Evolutionary conservation across 2,329 filamentous ascomycete genomes (phyloP), one percentile per base, ranked within the genome.

Genomic region (Atkinsonella hypoxylon): DNA sequence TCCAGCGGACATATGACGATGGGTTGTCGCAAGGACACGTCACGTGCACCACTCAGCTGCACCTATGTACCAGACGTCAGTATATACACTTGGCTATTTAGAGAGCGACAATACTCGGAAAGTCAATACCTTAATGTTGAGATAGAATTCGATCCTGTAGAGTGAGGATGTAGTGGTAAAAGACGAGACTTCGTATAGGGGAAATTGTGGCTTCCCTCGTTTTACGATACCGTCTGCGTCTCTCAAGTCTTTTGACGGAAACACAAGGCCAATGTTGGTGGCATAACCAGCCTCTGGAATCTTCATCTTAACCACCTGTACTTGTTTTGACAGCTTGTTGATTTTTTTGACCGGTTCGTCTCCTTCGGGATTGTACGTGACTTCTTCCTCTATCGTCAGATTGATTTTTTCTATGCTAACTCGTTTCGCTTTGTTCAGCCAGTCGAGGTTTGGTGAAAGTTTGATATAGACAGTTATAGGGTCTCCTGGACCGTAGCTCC

Each of bases 101-200:
- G 40, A 20, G 34, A 26, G 12, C 7, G 22, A 8, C 8, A 20
- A 12, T 34, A 9, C 11, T 18, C 5, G n/a, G 15, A 13, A 15
- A 17, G 13, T 17, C 8, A 11, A 48, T 50, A 95, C 91, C 81
- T 95, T 96, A 56, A 97, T 88, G 48, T 82, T 89, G 50, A 97
- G 72, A 65, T 91, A 98, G 64, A 96, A 98, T 69, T 98, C 91
- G 64, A 98, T 95, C 69, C 96, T 97, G 74, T 98, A 98, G 13
- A 98, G 77, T 36, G 85, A 91, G 34, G 89, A 94, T 8, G 87
- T 87, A 0, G 93, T 97, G 1, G 93, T 96, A 62, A 98, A 98
- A 1, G 90, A 91, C 34, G 79, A 83, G 44, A 96, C 85, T 51
- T 86, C 82, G 64, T 96, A 95, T 64, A 87, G 81, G 7, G 93